Evolutionary conservation across 225 moss, liverwort and hornwort genomes (phyloP), one percentile per base, ranked within the genome.

Genomic region (Marchantia paleacea): DNA sequence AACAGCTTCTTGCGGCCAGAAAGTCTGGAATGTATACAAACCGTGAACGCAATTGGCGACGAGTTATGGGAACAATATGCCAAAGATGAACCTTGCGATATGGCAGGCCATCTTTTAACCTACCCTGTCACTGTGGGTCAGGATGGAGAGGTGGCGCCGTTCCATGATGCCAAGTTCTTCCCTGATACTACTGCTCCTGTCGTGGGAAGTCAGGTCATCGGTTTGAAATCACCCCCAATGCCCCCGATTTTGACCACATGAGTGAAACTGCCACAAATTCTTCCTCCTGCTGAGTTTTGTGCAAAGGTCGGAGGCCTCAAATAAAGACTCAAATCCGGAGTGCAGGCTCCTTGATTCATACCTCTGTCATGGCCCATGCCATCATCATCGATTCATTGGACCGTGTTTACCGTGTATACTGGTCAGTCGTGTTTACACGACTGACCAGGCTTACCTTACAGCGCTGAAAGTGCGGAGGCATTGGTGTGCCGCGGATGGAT

Each of bases 81-180:
- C 5, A 84, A 86, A 8, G 88, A 88, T 0, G 81, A 89, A 57
- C 69, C 89, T 0, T 89, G 89, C 0, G 77, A 91, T 68, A 83
- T 92, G 77, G 88, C 87, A 6, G 92, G 92, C 48, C 92, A 92
- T 58, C 85, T 90, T 31, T 54, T 81, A 4, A 81, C 71, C 61
- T 92, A 89, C 69, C 92, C 92, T 20, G 50, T 91, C 4, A 51
- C 10, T 1, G 77, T 92, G 6, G 75, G 64, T 2, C 76, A 78
- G 13, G 89, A 91, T 11, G 92, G 91, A 12, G 76, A 84, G 1
- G 70, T 92, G 0, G 28, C 78, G 4, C 55, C 63, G 15, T 20
- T 64, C 0, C 83, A 78, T 4, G 81, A 78, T 15, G 10, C 81
- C 8, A 63, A 81, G 22, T 55, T 15, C 30, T 88, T 86, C 78